Base-by-base conservation (phyloP, 2,329 filamentous ascomycete species). In the Orbilia brochopaga region DNA sequence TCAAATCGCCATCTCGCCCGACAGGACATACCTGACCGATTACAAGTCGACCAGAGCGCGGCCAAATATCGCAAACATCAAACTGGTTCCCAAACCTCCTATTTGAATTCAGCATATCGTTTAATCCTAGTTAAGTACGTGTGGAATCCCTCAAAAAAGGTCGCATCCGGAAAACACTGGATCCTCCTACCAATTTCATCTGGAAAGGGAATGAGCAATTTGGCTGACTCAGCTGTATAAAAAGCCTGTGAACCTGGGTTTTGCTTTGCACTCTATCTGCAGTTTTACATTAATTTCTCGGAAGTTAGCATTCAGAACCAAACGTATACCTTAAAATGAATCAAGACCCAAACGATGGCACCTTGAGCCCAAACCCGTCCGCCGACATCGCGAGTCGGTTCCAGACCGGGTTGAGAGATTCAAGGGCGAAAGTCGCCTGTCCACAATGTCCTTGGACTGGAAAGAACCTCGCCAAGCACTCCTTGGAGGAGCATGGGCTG, bases 381-480 rank as follows among this genome's bases (percentile, higher is more conserved):
- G 19, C 59, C 8, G 65, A 70, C 35, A 48, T 70, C 11, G 30
- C 23, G 7, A 35, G 32, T 2, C 4, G 30, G 4, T 59, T 70
- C 40, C 58, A 63, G 27, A 37, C 65, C 3, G 58, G 58, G 4
- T 10, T 70, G n/a, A 40, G 44, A 37, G 53, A 59, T 19, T 46
- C 51, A 6, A 53, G 65, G n/a, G 24, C 57, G 2, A 57, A 62
- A 32, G 35, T 56, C 0, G 58, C 52, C 4, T 70, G 65, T 24
- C 32, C 50, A 4, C 23, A 59, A 1, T 70, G 65, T 35, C 15
- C 24, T 3, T 70, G 65, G 65, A 55, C 11, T 1, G 58, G 58
- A 1, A 23, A 46, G 19, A 63, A 63, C 50, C 19, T 70, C n/a
- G 46, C 40, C 19, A 53, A 37, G n/a, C 65, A 70, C 54, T 17